Percentiles rank a stretch among this genome's conserved stretches.
These are phyloP conservation scores for Suillus subluteus DNA, from an alignment of 768 basidiomycete genomes.

Conservation along the genomic window DNA sequence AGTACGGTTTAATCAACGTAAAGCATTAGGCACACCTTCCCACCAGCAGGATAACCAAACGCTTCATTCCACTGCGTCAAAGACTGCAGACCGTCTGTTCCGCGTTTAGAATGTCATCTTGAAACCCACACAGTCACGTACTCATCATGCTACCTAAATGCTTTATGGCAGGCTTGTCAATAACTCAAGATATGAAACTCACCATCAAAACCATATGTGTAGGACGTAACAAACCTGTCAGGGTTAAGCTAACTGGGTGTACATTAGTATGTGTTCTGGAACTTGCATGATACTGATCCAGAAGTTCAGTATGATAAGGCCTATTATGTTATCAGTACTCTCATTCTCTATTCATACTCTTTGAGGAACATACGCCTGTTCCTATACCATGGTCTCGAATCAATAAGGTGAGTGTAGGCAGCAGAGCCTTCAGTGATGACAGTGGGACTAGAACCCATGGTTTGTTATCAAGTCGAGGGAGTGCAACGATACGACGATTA, in stretches of 20 bases:
- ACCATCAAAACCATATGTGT: conserved; percentile 42
- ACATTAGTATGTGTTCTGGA: neutral
- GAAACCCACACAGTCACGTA: conserved; percentile 14
- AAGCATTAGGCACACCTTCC: conserved; percentile 25
- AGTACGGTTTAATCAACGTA: neutral
- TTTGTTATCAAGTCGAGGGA: no score
- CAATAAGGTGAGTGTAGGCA: conserved; percentile 55
- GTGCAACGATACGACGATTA: no score
- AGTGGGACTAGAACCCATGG: no score
- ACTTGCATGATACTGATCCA: conserved; percentile 68
- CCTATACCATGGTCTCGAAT: conserved; percentile 73
- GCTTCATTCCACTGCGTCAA: conserved; percentile 41
- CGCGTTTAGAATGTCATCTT: neutral
- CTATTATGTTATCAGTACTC: conserved; percentile 30
- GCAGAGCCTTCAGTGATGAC: conserved; percentile 13
- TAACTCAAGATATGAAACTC: neutral
- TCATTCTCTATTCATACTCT: no score
- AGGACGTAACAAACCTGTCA: conserved; percentile 38
- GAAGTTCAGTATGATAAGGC: conserved; percentile 57
- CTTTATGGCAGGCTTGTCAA: neutral
- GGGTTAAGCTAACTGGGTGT: neutral
- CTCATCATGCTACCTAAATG: conserved; percentile 43
- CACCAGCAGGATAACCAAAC: conserved; percentile 32
- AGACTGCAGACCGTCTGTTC: conserved; percentile 40
- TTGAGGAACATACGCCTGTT: conserved; percentile 49